These are phyloP conservation scores for Chrysanthemum lavandulifolium DNA, from an alignment of 129 eudicot genomes.

Conservation along the genomic window DNA sequence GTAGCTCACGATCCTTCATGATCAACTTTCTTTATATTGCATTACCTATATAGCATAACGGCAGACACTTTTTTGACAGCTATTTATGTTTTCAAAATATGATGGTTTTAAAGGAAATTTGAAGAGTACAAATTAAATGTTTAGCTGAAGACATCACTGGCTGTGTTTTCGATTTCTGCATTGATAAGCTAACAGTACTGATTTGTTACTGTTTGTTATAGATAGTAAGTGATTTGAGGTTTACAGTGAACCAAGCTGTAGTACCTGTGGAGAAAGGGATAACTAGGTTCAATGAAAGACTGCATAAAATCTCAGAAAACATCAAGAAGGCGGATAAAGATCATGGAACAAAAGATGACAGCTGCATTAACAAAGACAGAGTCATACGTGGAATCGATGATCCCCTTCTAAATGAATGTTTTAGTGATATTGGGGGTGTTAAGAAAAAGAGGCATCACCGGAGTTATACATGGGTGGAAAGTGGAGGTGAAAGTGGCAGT, in stretches of 20 bases:
- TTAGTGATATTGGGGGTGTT: constrained; percentile 56
- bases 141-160: too few relatives aligned
- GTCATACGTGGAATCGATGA: constrained; percentile 93
- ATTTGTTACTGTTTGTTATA: constrained; percentile 24
- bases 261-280: constrained; percentile 91
- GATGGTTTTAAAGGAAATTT: too few relatives aligned
- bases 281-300: constrained; percentile 64
- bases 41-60: too few relatives aligned
- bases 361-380: constrained; percentile 47
- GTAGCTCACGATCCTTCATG: too few relatives aligned
- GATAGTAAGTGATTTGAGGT: constrained; percentile 90
- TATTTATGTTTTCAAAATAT: too few relatives aligned
- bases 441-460: constrained; percentile 66
- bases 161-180: too few relatives aligned
- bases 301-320: constrained; percentile 81
- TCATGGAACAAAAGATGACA: constrained; percentile 67
- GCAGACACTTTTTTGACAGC: too few relatives aligned
- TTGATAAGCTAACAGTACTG: background rate
- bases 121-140: too few relatives aligned
- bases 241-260: constrained; percentile 79
- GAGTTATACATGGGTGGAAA: constrained; percentile 81
- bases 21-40: too few relatives aligned
- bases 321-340: constrained; percentile 75
- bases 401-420: constrained; percentile 79
- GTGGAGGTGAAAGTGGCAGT: constrained; percentile 75